Percentiles rank a stretch among this genome's conserved stretches.
Conservation (phyloP, 352 stramenopile species). For the Globisporangium apiculatum region DNA sequence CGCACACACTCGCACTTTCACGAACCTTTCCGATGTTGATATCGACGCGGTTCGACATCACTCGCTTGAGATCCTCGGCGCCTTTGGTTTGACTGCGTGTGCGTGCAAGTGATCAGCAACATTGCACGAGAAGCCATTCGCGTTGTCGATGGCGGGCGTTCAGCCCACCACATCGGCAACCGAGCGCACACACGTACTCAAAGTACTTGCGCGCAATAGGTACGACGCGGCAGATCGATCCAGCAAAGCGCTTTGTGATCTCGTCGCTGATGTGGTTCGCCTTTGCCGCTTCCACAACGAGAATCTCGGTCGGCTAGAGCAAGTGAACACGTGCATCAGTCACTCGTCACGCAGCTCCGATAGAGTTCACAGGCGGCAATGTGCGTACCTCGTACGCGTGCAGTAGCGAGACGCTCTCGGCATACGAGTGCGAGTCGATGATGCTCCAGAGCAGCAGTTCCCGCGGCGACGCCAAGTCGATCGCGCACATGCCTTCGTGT, state of each 20-base stretch:
- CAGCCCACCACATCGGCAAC: background rate
- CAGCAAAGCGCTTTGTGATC: slow-evolving; percentile 49
- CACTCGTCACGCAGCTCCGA: background rate
- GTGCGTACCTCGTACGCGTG: slow-evolving; percentile 52
- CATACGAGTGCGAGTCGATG: slow-evolving; percentile 73
- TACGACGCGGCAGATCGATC: slow-evolving; percentile 48
- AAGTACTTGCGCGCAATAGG: slow-evolving; percentile 77
- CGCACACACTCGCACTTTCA: background rate
- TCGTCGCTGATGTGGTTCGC: slow-evolving; percentile 61
- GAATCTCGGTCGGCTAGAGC: slow-evolving; percentile 58
- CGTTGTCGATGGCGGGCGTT: no score
- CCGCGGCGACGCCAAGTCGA: slow-evolving; percentile 62
- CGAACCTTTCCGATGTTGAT: slow-evolving; percentile 70
- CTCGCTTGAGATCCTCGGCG: slow-evolving; percentile 73
- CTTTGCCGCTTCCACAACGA: slow-evolving; percentile 60
- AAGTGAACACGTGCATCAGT: background rate
- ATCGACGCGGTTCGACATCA: slow-evolving; percentile 79
- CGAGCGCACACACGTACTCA: slow-evolving; percentile 26
- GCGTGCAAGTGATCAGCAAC: no score
- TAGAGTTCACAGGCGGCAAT: background rate
- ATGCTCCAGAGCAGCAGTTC: slow-evolving; percentile 73
- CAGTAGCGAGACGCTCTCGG: slow-evolving; percentile 60
- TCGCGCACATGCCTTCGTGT: slow-evolving; percentile 47
- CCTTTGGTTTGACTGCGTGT: slow-evolving; percentile 68
- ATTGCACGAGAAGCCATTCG: no score